Evolutionary conservation across 345 rosid genomes (phyloP).

Genomic region (Euphorbia pulcherrima): DNA sequence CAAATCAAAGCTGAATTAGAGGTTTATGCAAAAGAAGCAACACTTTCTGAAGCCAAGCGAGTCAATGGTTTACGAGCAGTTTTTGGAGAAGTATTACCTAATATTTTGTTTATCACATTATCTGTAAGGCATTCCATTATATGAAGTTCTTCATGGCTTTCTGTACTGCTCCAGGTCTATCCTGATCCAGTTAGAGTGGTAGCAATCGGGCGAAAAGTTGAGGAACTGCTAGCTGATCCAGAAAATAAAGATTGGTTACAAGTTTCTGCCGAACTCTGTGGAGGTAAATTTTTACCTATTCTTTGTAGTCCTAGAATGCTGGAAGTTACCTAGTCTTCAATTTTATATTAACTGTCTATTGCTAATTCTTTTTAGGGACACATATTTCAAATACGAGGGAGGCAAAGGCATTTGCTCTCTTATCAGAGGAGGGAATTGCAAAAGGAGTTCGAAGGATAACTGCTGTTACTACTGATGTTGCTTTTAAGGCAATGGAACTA

Average conservation of each 20-base stretch:
- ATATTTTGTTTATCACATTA: background rate
- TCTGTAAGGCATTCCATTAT: background rate
- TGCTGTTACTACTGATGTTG: constrained; percentile 79
- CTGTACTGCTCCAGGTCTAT: constrained; percentile 54
- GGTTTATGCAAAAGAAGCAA: constrained; percentile 75
- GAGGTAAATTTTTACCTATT: constrained; percentile 49
- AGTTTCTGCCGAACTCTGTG: constrained; percentile 81
- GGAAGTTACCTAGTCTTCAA: constrained; percentile 19
- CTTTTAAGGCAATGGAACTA: constrained; percentile 60
- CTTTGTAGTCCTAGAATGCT: constrained; percentile 1
- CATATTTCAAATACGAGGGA: constrained; percentile 86
- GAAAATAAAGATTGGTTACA: constrained; percentile 69
- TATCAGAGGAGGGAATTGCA: constrained; percentile 93
- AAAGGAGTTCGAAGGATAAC: constrained; percentile 86
- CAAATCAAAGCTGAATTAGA: constrained; percentile 83
- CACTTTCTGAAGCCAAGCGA: constrained; percentile 67
- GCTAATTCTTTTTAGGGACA: constrained; percentile 69
- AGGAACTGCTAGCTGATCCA: constrained; percentile 82
- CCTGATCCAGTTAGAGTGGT: constrained; percentile 97
- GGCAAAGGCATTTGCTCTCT: constrained; percentile 91
- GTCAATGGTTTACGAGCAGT: constrained; percentile 87
- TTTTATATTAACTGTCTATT: too few relatives aligned
- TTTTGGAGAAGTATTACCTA: constrained; percentile 80
- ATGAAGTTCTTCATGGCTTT: constrained; percentile 6
- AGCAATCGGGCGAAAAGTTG: constrained; percentile 68